A percentile compares a stretch with the other conserved stretches of the same genome.
phyloP scores from a whole-genome alignment of 2,329 filamentous ascomycete species.

The Furcasterigmium sp. region DNA sequence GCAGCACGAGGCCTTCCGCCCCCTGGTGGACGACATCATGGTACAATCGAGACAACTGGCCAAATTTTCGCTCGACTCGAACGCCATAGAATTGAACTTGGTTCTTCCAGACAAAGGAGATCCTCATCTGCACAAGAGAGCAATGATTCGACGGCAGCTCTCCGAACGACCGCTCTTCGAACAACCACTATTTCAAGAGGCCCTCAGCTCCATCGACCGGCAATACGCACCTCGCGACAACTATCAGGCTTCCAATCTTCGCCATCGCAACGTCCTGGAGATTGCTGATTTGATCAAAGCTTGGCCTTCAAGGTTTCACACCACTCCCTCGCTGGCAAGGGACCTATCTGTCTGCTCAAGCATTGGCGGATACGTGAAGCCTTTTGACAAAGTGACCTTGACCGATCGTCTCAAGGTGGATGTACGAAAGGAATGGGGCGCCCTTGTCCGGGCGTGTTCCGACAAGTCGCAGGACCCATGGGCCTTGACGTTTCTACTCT shows the following conservation, averaged over 20 bases:
- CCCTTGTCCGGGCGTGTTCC: conserved; percentile 31
- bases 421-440: conserved; percentile 34
- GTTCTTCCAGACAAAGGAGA: too few relatives aligned
- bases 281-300: conserved; percentile 11
- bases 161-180: conserved; percentile 12
- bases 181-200: not conserved
- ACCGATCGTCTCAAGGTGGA: conserved; percentile 32
- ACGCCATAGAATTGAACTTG: too few relatives aligned
- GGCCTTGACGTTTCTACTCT: conserved; percentile 39
- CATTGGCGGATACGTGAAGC: conserved; percentile 30
- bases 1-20: conserved; percentile 31
- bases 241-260: conserved; percentile 4
- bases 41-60: conserved; percentile 22
- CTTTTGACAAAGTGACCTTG: conserved; percentile 24
- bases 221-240: conserved; percentile 14
- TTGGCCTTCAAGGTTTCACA: conserved; percentile 11
- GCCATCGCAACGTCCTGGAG: conserved; percentile 13
- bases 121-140: conserved; percentile 9
- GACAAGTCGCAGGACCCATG: conserved; percentile 19
- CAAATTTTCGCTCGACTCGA: conserved; percentile 12
- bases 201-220: too few relatives aligned
- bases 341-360: conserved; percentile 6
- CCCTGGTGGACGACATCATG: conserved; percentile 21
- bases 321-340: conserved; percentile 8
- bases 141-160: conserved; percentile 19